phyloP scores from a whole-genome alignment of 2,329 filamentous ascomycete genomes.

The Emergomyces africanus region DNA sequence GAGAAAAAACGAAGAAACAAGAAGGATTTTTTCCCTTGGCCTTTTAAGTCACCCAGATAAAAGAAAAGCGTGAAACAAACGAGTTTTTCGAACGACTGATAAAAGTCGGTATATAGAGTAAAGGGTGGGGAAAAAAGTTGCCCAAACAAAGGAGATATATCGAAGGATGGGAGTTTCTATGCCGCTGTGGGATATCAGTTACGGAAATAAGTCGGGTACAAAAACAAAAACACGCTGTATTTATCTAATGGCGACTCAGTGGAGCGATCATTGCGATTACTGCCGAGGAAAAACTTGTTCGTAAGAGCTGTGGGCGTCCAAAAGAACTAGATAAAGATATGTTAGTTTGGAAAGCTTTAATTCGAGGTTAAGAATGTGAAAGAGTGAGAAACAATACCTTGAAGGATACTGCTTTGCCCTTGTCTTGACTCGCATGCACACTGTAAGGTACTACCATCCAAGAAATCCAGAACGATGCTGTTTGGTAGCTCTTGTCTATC shows the following conservation, averaged over 20 bases:
- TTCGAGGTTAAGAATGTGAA: neutral
- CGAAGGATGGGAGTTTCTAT: neutral
- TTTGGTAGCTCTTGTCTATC: slow-evolving; percentile 88
- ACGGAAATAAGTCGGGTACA: too few species aligned
- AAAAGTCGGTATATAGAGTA: neutral
- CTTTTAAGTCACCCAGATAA: neutral
- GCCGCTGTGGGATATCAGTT: neutral
- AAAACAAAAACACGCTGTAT: neutral
- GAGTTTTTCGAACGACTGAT: neutral
- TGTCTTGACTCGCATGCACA: slow-evolving; percentile 47
- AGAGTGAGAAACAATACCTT: slow-evolving; percentile 28
- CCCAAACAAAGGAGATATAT: neutral
- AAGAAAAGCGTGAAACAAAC: neutral
- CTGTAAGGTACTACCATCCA: slow-evolving; percentile 49
- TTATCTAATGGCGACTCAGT: slow-evolving; percentile 6
- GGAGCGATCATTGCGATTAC: slow-evolving; percentile 1
- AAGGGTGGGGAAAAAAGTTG: neutral
- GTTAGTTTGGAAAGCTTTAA: neutral
- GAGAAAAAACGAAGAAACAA: slow-evolving; percentile 2
- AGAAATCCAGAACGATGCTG: slow-evolving; percentile 55
- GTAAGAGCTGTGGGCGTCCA: slow-evolving; percentile 4
- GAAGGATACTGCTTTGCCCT: slow-evolving; percentile 40
- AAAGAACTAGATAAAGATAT: neutral
- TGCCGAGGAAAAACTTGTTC: neutral
- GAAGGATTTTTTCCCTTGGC: neutral